Evolutionary conservation across 2,329 filamentous ascomycete species (phyloP).

Genomic region (Lasiodiplodia sp.): DNA sequence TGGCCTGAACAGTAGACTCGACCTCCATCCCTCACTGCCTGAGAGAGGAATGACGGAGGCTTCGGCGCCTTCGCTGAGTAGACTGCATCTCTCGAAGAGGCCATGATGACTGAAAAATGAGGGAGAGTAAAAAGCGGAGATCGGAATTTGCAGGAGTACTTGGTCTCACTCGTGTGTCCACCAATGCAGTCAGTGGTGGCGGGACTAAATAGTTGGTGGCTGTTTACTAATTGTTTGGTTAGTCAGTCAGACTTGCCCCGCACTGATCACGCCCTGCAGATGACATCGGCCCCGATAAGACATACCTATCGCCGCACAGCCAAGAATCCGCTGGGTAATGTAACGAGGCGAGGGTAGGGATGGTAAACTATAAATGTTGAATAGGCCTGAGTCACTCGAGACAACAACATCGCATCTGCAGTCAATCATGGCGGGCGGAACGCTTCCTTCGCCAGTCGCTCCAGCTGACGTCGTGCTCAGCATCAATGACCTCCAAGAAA

Average conservation of each 20-base stretch:
- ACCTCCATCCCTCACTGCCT: conserved; percentile 3
- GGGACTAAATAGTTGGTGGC: not conserved
- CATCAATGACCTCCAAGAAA: conserved; percentile 47
- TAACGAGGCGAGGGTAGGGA: not conserved
- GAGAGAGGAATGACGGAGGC: conserved; percentile 36
- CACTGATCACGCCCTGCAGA: not conserved
- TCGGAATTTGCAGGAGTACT: not conserved
- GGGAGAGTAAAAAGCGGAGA: not conserved
- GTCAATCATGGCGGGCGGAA: not conserved
- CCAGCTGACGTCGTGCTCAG: conserved; percentile 36
- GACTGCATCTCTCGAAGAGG: not conserved
- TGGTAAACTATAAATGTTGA: not conserved
- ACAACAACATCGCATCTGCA: not conserved
- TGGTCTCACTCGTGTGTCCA: fast-evolving
- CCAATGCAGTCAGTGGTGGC: too few relatives aligned
- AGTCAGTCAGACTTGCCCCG: not conserved
- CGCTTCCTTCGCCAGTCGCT: not conserved
- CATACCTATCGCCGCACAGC: not conserved
- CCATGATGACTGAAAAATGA: not conserved
- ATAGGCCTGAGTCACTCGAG: not conserved
- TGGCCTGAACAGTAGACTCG: conserved; percentile 22
- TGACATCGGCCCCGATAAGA: not conserved
- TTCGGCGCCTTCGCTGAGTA: not conserved
- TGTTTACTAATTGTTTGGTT: conserved; percentile 1
- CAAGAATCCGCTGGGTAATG: not conserved